Conservation (phyloP, 73 alveolate genomes). For the Blepharisma japonicum region DNA sequence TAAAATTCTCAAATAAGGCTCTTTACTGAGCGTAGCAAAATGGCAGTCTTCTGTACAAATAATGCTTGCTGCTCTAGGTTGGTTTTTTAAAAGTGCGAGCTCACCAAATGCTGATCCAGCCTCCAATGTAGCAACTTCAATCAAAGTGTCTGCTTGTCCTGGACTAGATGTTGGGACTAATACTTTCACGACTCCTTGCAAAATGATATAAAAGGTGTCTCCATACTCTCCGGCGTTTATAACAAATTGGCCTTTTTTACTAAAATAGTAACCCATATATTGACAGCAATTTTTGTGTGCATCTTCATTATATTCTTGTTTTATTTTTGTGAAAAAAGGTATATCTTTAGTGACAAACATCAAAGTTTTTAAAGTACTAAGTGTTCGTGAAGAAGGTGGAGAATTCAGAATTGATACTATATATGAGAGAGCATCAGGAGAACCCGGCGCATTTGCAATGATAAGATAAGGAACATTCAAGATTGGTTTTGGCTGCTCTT, state of each 20-base stretch:
- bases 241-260: slow-evolving; percentile 34
- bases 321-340: background rate
- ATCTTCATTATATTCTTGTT: background rate
- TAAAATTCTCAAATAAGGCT: slow-evolving; percentile 46
- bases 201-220: slow-evolving; percentile 34
- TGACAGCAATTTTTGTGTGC: background rate
- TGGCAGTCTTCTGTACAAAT: slow-evolving; percentile 49
- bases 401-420: background rate
- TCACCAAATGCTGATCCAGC: slow-evolving; percentile 71
- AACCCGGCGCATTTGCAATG: too few relatives aligned
- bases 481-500: too few relatives aligned
- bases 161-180: slow-evolving; percentile 1
- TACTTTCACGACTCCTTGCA: slow-evolving; percentile 39
- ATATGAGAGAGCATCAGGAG: too few relatives aligned
- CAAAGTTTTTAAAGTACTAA: background rate
- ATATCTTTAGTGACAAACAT: background rate
- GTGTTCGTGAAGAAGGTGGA: slow-evolving; percentile 8
- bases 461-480: too few relatives aligned
- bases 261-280: background rate
- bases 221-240: slow-evolving; percentile 42
- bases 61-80: slow-evolving; percentile 62
- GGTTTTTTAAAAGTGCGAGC: slow-evolving; percentile 53
- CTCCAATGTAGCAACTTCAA: slow-evolving; percentile 33
- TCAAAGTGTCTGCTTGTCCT: slow-evolving; percentile 21
- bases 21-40: slow-evolving; percentile 49